Percentiles rank a stretch among this genome's conserved stretches.
These are phyloP conservation scores for Aspergillus ustus DNA, from an alignment of 2,329 filamentous ascomycete species.

Conservation along the genomic window DNA sequence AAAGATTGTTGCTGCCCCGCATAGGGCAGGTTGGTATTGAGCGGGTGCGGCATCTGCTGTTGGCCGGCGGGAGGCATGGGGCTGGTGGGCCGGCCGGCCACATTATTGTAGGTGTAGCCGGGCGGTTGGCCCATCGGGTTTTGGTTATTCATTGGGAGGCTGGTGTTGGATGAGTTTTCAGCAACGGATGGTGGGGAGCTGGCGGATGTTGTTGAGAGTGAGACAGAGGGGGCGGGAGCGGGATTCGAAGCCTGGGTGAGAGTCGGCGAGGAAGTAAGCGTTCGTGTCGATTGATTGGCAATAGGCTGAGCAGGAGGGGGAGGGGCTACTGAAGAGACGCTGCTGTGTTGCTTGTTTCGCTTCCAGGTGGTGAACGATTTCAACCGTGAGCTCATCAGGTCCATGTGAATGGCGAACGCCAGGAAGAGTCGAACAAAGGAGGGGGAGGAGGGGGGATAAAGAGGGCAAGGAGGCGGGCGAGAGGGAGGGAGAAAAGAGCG, in stretches of 20 bases:
- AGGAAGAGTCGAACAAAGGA: conserved; percentile 18
- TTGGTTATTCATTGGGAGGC: conserved; percentile 60
- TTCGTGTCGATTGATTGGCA: conserved; percentile 23
- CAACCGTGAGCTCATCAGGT: conserved; percentile 58
- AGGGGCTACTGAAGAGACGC: conserved; percentile 8
- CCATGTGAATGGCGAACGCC: conserved; percentile 42
- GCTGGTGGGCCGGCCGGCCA: conserved; percentile 55
- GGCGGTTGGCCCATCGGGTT: conserved; percentile 64
- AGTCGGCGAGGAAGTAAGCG: conserved; percentile 12
- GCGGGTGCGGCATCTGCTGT: conserved; percentile 51
- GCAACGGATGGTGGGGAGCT: conserved; percentile 42
- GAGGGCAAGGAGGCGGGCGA: conserved; percentile 21
- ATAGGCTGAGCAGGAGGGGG: conserved; percentile 22
- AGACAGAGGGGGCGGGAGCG: conserved; percentile 39
- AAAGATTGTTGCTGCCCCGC: conserved; percentile 47
- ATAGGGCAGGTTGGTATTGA: conserved; percentile 60
- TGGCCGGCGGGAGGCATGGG: conserved; percentile 51
- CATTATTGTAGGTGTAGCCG: conserved; percentile 63
- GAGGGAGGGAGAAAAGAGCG: conserved; percentile 18
- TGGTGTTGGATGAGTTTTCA: conserved; percentile 53
- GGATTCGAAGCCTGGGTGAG: conserved; percentile 29
- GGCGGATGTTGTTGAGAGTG: conserved; percentile 36
- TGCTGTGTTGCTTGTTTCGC: conserved; percentile 54
- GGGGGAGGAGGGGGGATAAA: conserved; percentile 17
- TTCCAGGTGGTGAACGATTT: conserved; percentile 55